These are phyloP conservation scores for Cryomyces minteri DNA, from an alignment of 495 filamentous ascomycete genomes.

Conservation along the genomic window DNA sequence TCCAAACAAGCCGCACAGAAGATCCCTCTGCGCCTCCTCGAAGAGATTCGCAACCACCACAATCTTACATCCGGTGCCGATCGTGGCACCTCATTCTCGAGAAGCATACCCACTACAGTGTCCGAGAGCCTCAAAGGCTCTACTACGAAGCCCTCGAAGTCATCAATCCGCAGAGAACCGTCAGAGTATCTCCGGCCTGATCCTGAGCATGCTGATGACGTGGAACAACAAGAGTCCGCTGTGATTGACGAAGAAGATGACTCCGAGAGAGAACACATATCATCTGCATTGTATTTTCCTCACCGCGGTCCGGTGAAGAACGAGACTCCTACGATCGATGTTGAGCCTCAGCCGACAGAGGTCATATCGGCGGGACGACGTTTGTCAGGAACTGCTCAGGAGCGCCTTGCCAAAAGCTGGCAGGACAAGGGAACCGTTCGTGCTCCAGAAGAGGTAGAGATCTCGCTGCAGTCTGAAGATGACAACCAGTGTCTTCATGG, in stretches of 20 bases:
- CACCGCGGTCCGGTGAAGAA: slow-evolving; percentile 28
- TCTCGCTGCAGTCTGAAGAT: slow-evolving; percentile 41
- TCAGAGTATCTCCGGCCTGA: too few relatives aligned
- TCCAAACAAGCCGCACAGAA: background rate
- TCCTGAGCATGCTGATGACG: background rate
- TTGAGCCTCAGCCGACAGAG: too few relatives aligned
- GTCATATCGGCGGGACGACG: background rate
- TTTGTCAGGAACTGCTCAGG: background rate
- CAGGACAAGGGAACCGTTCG: background rate
- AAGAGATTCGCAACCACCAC: slow-evolving; percentile 40
- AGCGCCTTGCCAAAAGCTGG: background rate
- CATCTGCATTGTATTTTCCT: slow-evolving; percentile 82
- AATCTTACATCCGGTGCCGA: slow-evolving; percentile 36
- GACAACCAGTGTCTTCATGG: slow-evolving; percentile 42
- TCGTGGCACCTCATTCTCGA: slow-evolving; percentile 33
- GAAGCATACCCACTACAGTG: slow-evolving; percentile 30
- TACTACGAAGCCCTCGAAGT: background rate
- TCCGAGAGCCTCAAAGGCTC: slow-evolving; percentile 11
- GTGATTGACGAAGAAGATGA: slow-evolving; percentile 53
- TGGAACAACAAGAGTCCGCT: background rate
- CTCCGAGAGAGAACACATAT: slow-evolving; percentile 83
- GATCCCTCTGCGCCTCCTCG: slow-evolving; percentile 29
- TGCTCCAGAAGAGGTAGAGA: slow-evolving; percentile 28
- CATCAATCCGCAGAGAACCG: too few relatives aligned
- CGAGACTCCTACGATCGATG: too few relatives aligned